phyloP scores from a whole-genome alignment of 2,329 filamentous ascomycete genomes.

The Alternaria sp. region DNA sequence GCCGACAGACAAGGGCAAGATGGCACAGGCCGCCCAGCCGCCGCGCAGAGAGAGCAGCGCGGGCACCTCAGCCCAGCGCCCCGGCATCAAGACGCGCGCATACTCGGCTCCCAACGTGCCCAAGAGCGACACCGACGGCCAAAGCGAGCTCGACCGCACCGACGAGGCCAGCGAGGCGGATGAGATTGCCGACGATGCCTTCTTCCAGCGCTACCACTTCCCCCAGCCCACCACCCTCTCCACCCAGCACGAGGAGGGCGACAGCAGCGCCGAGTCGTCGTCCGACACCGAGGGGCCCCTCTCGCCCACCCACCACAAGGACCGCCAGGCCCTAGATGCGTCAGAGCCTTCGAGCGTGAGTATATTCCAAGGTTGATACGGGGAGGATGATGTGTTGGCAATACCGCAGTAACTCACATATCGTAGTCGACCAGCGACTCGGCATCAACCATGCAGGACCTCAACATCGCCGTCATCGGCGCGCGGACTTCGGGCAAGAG shows the following conservation, averaged over 20 bases:
- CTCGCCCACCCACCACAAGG: slow-evolving; percentile 42
- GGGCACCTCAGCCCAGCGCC: slow-evolving; percentile 28
- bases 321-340: slow-evolving; percentile 28
- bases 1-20: slow-evolving; percentile 35
- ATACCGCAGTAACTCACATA: background rate
- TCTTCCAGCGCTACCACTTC: slow-evolving; percentile 52
- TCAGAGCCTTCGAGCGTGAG: slow-evolving; percentile 34
- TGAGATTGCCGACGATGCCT: slow-evolving; percentile 48
- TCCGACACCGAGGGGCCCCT: slow-evolving; percentile 49
- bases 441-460: slow-evolving; percentile 54
- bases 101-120: slow-evolving; percentile 47
- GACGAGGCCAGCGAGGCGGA: slow-evolving; percentile 65
- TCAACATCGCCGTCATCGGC: slow-evolving; percentile 66
- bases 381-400: too few relatives aligned
- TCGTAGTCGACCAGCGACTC: slow-evolving; percentile 38
- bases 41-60: slow-evolving; percentile 26
- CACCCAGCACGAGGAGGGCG: slow-evolving; percentile 17
- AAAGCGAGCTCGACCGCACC: slow-evolving; percentile 44
- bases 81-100: slow-evolving; percentile 44
- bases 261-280: slow-evolving; percentile 38
- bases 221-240: slow-evolving; percentile 26
- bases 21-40: slow-evolving; percentile 32
- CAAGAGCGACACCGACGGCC: slow-evolving; percentile 29
- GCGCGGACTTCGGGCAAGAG: slow-evolving; percentile 63
- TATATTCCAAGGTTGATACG: too few relatives aligned